phyloP scores from a whole-genome alignment of 1,139 yeast genomes.

The Meyerozyma carpophila region DNA sequence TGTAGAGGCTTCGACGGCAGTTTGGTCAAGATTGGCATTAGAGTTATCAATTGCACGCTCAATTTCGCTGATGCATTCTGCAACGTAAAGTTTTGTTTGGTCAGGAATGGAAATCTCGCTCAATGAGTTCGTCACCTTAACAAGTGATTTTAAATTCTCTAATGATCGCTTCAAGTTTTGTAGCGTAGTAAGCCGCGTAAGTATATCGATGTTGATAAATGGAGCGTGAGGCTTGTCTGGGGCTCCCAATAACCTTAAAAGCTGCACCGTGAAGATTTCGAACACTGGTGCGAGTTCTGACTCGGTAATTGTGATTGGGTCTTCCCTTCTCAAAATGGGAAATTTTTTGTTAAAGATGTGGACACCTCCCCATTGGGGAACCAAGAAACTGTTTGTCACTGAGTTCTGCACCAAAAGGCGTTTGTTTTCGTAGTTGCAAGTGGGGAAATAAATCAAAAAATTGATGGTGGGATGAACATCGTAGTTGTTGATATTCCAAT shows the following conservation, averaged over 20 bases:
- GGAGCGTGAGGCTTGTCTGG: slow-evolving; percentile 52
- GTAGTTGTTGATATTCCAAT: slow-evolving; percentile 63
- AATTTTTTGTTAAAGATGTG: slow-evolving; percentile 43
- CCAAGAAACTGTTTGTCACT: slow-evolving; percentile 59
- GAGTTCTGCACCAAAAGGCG: slow-evolving; percentile 46
- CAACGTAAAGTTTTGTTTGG: slow-evolving; percentile 46
- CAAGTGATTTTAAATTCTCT: slow-evolving; percentile 64
- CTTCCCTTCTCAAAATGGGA: slow-evolving; percentile 16
- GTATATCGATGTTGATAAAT: slow-evolving; percentile 56
- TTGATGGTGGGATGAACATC: slow-evolving; percentile 62
- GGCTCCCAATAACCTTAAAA: slow-evolving; percentile 68
- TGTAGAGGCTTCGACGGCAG: slow-evolving; percentile 51
- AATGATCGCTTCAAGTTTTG: slow-evolving; percentile 47
- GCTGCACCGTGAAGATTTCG: slow-evolving; percentile 69
- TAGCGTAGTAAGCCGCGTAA: slow-evolving; percentile 52
- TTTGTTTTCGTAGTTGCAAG: slow-evolving; percentile 30
- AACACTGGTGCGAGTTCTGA: slow-evolving; percentile 52
- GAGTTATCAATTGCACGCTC: slow-evolving; percentile 25
- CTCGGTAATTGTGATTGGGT: slow-evolving; percentile 23
- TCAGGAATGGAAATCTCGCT: slow-evolving; percentile 80
- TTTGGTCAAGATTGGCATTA: slow-evolving; percentile 22
- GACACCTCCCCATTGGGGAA: slow-evolving; percentile 91
- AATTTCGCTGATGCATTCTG: slow-evolving; percentile 32
- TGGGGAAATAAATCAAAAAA: slow-evolving; percentile 62
- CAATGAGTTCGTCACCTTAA: slow-evolving; percentile 61